Evolutionary conservation across 345 rosid species (phyloP).

Genomic region (Salix caprea): DNA sequence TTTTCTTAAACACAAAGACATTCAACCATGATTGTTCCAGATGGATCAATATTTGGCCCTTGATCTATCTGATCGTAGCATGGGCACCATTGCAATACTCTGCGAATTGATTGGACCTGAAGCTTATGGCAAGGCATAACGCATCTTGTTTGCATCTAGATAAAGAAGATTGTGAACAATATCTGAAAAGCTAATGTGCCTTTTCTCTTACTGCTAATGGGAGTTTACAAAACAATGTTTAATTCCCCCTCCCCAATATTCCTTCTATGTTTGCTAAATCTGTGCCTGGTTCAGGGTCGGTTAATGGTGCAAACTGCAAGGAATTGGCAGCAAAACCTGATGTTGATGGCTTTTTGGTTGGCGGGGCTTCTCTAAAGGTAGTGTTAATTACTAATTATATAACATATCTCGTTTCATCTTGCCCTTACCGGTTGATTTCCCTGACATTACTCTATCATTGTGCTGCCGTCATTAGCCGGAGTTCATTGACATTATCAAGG

Average conservation of each 20-base stretch:
- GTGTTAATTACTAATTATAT: background rate
- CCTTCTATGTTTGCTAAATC: background rate
- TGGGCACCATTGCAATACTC: background rate
- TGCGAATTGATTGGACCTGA: background rate
- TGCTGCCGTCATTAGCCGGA: constrained; percentile 33
- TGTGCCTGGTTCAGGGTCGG: constrained; percentile 51
- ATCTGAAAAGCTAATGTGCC: background rate
- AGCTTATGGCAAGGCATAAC: background rate
- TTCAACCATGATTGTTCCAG: background rate
- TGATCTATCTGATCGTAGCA: background rate
- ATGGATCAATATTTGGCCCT: background rate
- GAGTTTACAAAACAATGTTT: background rate
- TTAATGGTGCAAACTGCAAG: constrained; percentile 76
- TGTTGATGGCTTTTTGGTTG: constrained; percentile 89
- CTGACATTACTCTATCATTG: background rate
- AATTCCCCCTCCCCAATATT: background rate
- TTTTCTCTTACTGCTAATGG: background rate
- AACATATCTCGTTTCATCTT: background rate
- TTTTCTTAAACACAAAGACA: background rate
- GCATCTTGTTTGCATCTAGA: background rate
- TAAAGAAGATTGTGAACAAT: background rate
- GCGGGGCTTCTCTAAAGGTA: constrained; percentile 89
- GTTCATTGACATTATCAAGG: constrained; percentile 57
- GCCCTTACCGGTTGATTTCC: background rate
- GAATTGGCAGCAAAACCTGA: constrained; percentile 69